Conservation (phyloP, 2,329 filamentous ascomycete species). For the Colletotrichum endophyticum region DNA sequence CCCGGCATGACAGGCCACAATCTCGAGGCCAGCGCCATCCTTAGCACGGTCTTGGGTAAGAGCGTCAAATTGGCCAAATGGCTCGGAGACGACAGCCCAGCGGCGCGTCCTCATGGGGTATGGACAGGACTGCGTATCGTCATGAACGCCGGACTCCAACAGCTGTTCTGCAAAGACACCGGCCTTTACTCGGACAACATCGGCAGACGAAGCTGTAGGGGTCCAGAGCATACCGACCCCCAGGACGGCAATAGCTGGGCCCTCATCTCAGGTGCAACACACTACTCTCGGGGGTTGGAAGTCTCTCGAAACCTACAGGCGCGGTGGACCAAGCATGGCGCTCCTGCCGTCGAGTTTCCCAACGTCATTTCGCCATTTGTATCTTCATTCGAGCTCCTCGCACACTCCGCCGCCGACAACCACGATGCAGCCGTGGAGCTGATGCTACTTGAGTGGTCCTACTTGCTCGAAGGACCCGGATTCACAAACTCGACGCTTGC, state of each 20-base stretch:
- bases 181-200: conserved; percentile 52
- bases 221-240: conserved; percentile 45
- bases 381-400: conserved; percentile 36
- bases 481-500: conserved; percentile 47
- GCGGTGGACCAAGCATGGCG: conserved; percentile 49
- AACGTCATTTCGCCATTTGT: conserved; percentile 41
- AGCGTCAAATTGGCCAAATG: conserved; percentile 50
- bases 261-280: conserved; percentile 31
- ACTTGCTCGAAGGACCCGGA: conserved; percentile 39
- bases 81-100: conserved; percentile 36
- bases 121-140: conserved; percentile 21
- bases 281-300: conserved; percentile 16
- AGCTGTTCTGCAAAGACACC: conserved; percentile 25
- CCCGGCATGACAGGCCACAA: conserved; percentile 56
- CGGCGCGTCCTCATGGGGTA: background rate
- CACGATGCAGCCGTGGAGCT: conserved; percentile 44
- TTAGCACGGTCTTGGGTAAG: conserved; percentile 56
- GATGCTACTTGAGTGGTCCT: conserved; percentile 42
- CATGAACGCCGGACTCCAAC: conserved; percentile 25
- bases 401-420: conserved; percentile 40
- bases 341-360: conserved; percentile 45
- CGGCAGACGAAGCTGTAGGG: conserved; percentile 34
- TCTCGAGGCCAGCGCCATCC: conserved; percentile 55
- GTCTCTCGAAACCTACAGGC: conserved; percentile 41
- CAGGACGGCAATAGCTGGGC: conserved; percentile 58